Base-by-base conservation (phyloP, 2,329 filamentous ascomycete species). In the Microcyclospora tardicrescens region DNA sequence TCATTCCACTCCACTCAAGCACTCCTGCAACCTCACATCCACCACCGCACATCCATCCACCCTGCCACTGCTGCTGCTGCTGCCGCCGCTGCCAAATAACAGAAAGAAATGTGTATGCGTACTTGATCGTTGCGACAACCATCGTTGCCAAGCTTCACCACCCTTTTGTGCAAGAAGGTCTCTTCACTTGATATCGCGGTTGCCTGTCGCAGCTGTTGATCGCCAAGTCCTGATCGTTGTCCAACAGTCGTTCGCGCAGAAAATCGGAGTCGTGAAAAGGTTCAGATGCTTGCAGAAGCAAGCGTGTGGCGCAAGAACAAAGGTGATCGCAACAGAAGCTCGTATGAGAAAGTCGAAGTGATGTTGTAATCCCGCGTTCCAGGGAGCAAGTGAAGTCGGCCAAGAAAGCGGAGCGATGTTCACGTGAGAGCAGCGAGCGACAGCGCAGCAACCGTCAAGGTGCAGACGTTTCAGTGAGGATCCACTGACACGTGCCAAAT, bases 41-140 rank as follows among this genome's bases (percentile, higher is more conserved):
- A 14, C 13, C 29, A 33, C 36, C 14, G 10, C 29, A 34, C 14
- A 38, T 12, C 5, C 14, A 16, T 14, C 5, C 14, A 35, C 6
- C n/a, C 16, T n/a, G 31, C 16, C 14, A 15, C 11, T 15, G n/a
- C 19, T 12, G 14, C 11, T 15, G n/a, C 19, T 12, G 14, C 16
- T 10, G 28, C 28, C 30, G 36, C 6, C n/a, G 30, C 36, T 30
- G 14, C 19, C 28, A 35, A 12, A 13, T 36, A 35, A 37, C 36
- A 39, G 35, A 40, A 16, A 38, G 16, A 13, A 43, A 28, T 32
- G 28, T 12, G 28, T 13, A 16, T 14, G 34, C 71, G 52, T 62
- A 77, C 73, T 77, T 77, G 61, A 77, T 77, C 46, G 73, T 77
- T 59, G 73, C 72, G 52, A 77, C 73, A 59, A 75, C 72, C 70